These are phyloP conservation scores for Hemileccinum rubropunctum DNA, from an alignment of 768 basidiomycete genomes.

Conservation along the genomic window DNA sequence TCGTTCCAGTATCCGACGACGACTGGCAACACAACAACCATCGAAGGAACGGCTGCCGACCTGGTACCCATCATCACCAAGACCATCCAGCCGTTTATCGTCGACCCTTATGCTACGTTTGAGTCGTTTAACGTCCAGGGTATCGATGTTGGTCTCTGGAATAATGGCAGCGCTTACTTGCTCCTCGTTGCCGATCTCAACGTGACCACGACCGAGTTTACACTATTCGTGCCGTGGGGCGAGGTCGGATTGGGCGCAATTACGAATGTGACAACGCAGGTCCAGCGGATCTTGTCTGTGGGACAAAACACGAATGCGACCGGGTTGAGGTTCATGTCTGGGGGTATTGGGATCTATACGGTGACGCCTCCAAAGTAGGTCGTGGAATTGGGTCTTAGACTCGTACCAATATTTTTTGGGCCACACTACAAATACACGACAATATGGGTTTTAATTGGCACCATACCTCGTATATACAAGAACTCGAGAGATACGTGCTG, in stretches of 20 bases:
- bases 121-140: conserved; percentile 9
- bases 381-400: too few species aligned
- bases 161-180: conserved; percentile 21
- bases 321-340: conserved; percentile 15
- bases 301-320: conserved; percentile 16
- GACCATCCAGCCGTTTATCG: conserved; percentile 22
- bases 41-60: conserved; percentile 18
- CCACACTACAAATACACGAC: too few species aligned
- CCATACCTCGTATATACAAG: too few species aligned
- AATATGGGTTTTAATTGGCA: too few species aligned
- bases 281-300: conserved; percentile 15
- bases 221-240: conserved; percentile 16
- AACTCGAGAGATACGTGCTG: too few species aligned
- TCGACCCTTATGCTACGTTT: conserved; percentile 4
- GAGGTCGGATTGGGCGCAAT: conserved; percentile 16
- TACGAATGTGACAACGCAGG: conserved; percentile 17
- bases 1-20: conserved; percentile 29
- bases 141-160: conserved; percentile 26
- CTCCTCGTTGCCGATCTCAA: conserved; percentile 18
- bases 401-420: too few species aligned
- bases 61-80: conserved; percentile 2
- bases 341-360: conserved; percentile 23
- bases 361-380: conserved; percentile 5
- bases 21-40: conserved; percentile 18
- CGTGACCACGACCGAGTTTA: neutral